These are phyloP conservation scores for Aristolochia contorta DNA, from an alignment of 164 flowering plant genomes.

Conservation along the genomic window DNA sequence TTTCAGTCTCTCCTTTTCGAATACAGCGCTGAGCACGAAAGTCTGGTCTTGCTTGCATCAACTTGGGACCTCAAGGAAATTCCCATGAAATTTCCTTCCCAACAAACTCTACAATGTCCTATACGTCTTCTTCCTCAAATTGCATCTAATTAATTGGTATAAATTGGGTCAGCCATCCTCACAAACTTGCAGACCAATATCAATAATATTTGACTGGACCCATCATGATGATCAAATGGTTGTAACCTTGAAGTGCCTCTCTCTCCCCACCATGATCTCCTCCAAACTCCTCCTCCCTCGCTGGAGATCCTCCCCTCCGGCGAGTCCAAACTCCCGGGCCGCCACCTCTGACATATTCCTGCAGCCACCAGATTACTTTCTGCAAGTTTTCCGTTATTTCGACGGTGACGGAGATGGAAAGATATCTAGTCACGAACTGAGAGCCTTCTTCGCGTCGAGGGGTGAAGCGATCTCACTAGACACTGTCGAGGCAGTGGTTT, in stretches of 20 bases:
- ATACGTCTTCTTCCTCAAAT: no score
- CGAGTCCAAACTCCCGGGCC: neutral
- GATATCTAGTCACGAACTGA: constrained; percentile 50
- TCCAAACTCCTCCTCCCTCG: constrained; percentile 10
- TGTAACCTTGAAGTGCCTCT: constrained; percentile 7
- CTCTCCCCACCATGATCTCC: constrained; percentile 8
- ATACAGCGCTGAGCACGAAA: no score
- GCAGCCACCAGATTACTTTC: constrained; percentile 19
- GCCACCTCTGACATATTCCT: neutral
- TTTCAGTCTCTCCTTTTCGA: no score
- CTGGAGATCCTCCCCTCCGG: neutral
- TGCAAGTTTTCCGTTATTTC: constrained; percentile 46
- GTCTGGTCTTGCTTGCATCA: no score
- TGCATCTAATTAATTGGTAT: no score
- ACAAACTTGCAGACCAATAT: neutral
- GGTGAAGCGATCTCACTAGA: constrained; percentile 58
- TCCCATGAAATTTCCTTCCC: no score
- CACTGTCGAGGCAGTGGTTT: constrained; percentile 36
- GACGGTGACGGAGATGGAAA: constrained; percentile 65
- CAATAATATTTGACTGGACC: neutral
- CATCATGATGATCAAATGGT: neutral
- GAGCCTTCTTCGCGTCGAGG: constrained; percentile 39
- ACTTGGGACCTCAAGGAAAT: no score
- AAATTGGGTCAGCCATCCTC: neutral
- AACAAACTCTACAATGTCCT: no score